Evolutionary conservation across 768 basidiomycete genomes (phyloP).

Genomic region (Amanita exitialis): DNA sequence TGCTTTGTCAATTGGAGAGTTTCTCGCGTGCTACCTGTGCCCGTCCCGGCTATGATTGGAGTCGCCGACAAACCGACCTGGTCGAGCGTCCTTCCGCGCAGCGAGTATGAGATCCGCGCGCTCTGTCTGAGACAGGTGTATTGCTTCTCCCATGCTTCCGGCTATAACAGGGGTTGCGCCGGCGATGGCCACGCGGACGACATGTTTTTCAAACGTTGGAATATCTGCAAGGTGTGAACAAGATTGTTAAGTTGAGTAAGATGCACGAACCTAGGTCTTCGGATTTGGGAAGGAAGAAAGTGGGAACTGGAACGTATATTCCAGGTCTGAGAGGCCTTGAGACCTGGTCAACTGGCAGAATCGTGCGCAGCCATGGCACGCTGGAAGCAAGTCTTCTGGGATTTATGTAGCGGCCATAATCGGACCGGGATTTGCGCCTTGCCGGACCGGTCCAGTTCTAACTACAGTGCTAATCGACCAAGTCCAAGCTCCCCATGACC

Average conservation of each 20-base stretch:
- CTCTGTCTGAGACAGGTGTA: constrained; percentile 62
- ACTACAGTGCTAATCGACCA: constrained; percentile 28
- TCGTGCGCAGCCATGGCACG: neutral
- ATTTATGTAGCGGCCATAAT: neutral
- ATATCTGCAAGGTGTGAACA: constrained; percentile 34
- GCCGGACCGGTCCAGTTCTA: neutral
- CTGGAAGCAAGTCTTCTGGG: neutral
- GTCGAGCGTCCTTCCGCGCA: constrained; percentile 66
- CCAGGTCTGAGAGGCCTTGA: constrained; percentile 60
- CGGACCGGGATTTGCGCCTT: neutral
- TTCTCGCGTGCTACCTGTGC: constrained; percentile 75
- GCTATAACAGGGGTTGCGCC: constrained; percentile 66
- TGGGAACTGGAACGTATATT: constrained; percentile 78
- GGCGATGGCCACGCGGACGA: constrained; percentile 50
- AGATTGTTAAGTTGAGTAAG: neutral
- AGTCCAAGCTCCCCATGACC: constrained; percentile 56
- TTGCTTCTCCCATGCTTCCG: constrained; percentile 83
- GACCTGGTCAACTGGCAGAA: constrained; percentile 10
- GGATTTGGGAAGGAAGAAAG: constrained; percentile 67
- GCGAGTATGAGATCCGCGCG: constrained; percentile 53
- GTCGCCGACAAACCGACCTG: constrained; percentile 42
- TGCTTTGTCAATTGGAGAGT: constrained; percentile 66
- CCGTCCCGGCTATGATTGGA: constrained; percentile 78
- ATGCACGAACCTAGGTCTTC: constrained; percentile 71
- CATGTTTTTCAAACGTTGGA: constrained; percentile 55